These are phyloP conservation scores for Hanseniaspora lindneri DNA, from an alignment of 805 yeast genomes.

Conservation along the genomic window DNA sequence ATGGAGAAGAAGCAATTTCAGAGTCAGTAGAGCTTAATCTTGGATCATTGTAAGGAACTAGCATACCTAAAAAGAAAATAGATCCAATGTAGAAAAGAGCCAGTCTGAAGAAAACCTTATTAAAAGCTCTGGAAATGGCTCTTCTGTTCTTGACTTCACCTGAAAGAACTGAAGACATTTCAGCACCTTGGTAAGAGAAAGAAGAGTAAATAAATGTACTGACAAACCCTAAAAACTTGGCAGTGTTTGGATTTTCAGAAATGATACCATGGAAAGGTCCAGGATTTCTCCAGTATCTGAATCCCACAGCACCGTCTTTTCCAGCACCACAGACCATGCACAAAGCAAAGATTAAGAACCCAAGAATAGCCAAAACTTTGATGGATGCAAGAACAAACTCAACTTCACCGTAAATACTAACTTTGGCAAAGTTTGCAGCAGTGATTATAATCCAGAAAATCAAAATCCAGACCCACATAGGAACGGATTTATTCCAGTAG, in stretches of 20 bases:
- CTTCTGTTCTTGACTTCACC: conserved; percentile 65
- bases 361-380: conserved; percentile 56
- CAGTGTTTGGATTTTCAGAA: conserved; percentile 39
- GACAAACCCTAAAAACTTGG: conserved; percentile 57
- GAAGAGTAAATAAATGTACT: conserved; percentile 59
- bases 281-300: conserved; percentile 71
- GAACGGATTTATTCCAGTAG: conserved; percentile 60
- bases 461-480: conserved; percentile 59
- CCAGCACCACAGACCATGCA: conserved; percentile 72
- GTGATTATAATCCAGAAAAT: conserved; percentile 52
- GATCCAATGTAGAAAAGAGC: conserved; percentile 53
- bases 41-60: conserved; percentile 59
- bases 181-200: conserved; percentile 75
- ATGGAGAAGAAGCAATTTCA: conserved; percentile 48
- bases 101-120: conserved; percentile 56
- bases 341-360: conserved; percentile 55
- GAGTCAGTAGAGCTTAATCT: conserved; percentile 31
- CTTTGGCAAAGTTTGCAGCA: conserved; percentile 50
- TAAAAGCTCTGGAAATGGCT: conserved; percentile 60
- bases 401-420: conserved; percentile 57
- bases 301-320: conserved; percentile 56
- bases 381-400: conserved; percentile 64
- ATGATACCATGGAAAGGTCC: conserved; percentile 63
- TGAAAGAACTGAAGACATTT: conserved; percentile 60
- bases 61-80: conserved; percentile 54